Conservation (phyloP, 345 rosid species). For the Eucalyptus sp. region DNA sequence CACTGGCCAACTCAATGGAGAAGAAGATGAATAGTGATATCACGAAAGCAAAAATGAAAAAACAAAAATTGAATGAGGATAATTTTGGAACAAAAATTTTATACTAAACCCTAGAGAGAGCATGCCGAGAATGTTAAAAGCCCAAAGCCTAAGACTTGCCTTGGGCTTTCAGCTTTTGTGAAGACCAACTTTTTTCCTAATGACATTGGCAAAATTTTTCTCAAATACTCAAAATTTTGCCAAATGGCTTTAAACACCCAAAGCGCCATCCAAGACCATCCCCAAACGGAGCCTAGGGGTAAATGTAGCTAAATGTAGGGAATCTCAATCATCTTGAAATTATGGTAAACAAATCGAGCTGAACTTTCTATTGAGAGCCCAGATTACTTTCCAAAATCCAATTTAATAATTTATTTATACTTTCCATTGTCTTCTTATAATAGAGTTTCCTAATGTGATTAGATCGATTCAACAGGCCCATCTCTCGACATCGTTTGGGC, state of each 20-base stretch:
- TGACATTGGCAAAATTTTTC: too few relatives aligned
- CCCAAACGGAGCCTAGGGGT: neutral
- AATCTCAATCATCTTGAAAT: neutral
- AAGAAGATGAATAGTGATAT: too few relatives aligned
- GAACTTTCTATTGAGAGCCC: neutral
- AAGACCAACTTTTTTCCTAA: too few relatives aligned
- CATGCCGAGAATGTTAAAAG: too few relatives aligned
- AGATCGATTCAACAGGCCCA: neutral
- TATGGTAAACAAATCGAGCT: neutral
- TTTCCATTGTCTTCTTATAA: neutral
- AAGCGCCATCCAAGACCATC: too few relatives aligned
- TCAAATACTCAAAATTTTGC: too few relatives aligned
- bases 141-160: fast-evolving
- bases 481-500: neutral
- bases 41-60: too few relatives aligned
- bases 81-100: too few relatives aligned
- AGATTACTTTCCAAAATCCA: neutral
- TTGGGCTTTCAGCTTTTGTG: too few relatives aligned
- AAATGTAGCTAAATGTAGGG: neutral
- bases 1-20: fast-evolving
- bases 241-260: too few relatives aligned
- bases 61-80: too few relatives aligned
- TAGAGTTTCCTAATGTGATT: neutral
- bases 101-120: too few relatives aligned
- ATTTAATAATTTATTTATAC: neutral